These are phyloP conservation scores for Chondrus crispus DNA, from an alignment of 23 red algal species.

Conservation along the genomic window DNA sequence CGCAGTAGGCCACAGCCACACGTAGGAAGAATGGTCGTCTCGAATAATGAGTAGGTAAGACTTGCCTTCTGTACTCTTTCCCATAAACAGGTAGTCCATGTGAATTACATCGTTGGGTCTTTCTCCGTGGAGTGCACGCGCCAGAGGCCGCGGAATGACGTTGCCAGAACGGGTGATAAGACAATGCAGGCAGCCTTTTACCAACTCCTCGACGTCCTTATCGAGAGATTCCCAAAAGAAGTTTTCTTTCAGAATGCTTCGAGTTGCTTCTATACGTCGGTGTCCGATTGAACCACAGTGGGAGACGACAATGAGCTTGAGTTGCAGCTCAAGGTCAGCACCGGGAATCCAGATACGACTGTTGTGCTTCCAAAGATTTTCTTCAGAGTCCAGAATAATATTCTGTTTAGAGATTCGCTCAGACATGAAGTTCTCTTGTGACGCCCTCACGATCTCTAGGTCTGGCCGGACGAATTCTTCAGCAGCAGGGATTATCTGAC, in stretches of 20 bases:
- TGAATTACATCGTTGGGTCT: background rate
- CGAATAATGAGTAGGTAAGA: background rate
- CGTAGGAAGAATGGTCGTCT: background rate
- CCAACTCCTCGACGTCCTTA: background rate
- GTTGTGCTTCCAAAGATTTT: background rate
- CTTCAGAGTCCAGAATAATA: background rate
- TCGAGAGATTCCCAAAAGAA: background rate
- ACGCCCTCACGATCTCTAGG: background rate
- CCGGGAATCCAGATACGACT: background rate
- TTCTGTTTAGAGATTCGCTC: background rate
- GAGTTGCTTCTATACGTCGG: background rate
- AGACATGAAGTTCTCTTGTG: background rate
- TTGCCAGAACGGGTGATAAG: background rate
- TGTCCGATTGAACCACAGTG: slow-evolving; percentile 28
- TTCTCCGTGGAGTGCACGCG: background rate
- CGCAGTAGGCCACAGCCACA: background rate
- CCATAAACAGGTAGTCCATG: background rate
- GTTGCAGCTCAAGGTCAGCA: background rate
- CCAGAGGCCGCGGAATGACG: background rate
- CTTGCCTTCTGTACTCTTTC: background rate
- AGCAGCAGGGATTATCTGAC: background rate
- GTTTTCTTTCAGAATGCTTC: background rate
- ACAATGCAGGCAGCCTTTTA: background rate
- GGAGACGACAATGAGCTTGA: background rate
- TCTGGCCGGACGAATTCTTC: background rate